Conservation (phyloP, 371 early-diverging fungal species). For the Mucor circinelloides region DNA sequence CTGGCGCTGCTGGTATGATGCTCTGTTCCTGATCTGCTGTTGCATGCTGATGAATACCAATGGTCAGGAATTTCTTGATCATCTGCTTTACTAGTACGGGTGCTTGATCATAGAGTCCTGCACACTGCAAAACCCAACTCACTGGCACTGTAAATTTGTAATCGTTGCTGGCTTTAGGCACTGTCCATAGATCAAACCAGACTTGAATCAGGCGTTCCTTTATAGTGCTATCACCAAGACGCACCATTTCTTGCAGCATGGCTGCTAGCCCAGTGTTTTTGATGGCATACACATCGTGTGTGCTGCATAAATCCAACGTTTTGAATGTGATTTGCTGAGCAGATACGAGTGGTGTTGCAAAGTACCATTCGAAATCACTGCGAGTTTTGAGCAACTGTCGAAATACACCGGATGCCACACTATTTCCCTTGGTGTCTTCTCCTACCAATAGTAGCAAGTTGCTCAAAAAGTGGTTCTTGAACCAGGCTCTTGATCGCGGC, state of each 20-base stretch:
- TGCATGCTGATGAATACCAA: constrained; percentile 11
- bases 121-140: constrained; percentile 39
- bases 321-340: constrained; percentile 13
- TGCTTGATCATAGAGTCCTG: constrained; percentile 45
- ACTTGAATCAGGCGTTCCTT: constrained; percentile 25
- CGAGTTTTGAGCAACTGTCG: constrained; percentile 33
- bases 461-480: constrained; percentile 35
- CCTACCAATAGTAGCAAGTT: constrained; percentile 27
- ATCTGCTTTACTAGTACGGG: constrained; percentile 40
- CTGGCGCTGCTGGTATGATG: not conserved
- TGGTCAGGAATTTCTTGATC: constrained; percentile 27
- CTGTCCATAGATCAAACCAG: constrained; percentile 36
- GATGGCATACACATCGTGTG: constrained; percentile 30
- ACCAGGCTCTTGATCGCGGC: constrained; percentile 32
- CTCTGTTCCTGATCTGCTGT: not conserved
- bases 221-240: constrained; percentile 23
- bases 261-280: constrained; percentile 33
- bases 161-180: not conserved
- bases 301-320: constrained; percentile 19
- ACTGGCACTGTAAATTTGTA: constrained; percentile 33
- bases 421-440: constrained; percentile 7
- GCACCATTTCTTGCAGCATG: constrained; percentile 36
- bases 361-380: constrained; percentile 42
- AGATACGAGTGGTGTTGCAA: constrained; percentile 26
- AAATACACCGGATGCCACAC: constrained; percentile 32